Evolutionary conservation across 768 basidiomycete species (phyloP).

Genomic region (Kwoniella dejecticola): DNA sequence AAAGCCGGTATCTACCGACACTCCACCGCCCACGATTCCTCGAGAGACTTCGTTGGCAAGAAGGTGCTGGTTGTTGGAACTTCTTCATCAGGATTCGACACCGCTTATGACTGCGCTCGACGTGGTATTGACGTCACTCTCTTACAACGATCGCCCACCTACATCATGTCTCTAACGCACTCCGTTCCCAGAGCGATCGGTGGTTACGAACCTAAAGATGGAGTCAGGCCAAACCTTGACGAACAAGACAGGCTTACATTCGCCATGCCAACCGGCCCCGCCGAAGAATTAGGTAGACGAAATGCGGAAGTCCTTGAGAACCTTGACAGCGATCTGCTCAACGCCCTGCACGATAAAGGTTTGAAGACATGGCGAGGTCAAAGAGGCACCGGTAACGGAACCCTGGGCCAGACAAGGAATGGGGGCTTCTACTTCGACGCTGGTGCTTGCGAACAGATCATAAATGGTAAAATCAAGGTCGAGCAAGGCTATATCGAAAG

Average conservation of each 20-base stretch:
- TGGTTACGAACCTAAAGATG: slow-evolving; percentile 20
- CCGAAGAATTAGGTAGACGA: slow-evolving; percentile 19
- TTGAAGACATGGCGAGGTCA: slow-evolving; percentile 33
- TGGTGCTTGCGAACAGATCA: slow-evolving; percentile 34
- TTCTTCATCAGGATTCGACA: slow-evolving; percentile 62
- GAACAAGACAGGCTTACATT: slow-evolving; percentile 11
- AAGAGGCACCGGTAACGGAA: slow-evolving; percentile 19
- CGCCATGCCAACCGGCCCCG: slow-evolving; percentile 22
- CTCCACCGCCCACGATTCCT: slow-evolving; percentile 63
- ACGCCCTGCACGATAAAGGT: slow-evolving; percentile 25
- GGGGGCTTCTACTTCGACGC: slow-evolving; percentile 41
- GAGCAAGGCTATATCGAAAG: slow-evolving; percentile 28
- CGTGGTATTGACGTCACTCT: slow-evolving; percentile 60
- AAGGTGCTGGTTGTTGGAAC: slow-evolving; percentile 72
- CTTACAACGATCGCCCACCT: slow-evolving; percentile 64
- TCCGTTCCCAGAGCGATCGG: slow-evolving; percentile 55
- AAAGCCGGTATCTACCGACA: slow-evolving; percentile 68
- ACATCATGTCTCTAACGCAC: slow-evolving; percentile 61
- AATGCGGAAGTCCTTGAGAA: slow-evolving; percentile 1
- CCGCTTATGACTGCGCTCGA: slow-evolving; percentile 60
- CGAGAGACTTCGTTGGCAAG: slow-evolving; percentile 62
- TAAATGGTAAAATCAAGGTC: slow-evolving; percentile 39
- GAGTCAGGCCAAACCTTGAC: slow-evolving; percentile 21
- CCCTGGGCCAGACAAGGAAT: slow-evolving; percentile 26
- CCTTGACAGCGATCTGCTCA: slow-evolving; percentile 19